Conservation (phyloP, 306 rosid species). For the Cicer cuneatum region DNA sequence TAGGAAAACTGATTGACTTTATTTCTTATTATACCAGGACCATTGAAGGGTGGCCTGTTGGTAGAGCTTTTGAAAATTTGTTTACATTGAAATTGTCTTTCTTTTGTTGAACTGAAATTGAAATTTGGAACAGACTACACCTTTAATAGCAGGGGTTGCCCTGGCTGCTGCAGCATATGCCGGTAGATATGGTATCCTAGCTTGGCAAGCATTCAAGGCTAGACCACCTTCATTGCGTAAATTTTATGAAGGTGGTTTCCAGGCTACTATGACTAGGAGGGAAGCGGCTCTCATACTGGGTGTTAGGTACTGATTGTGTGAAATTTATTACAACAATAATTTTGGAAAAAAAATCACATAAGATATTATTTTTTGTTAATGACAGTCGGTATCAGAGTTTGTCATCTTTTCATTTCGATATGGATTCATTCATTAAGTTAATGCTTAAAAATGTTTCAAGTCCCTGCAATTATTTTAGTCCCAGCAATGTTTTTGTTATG, state of each 20-base stretch:
- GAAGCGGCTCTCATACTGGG: slow-evolving; percentile 31
- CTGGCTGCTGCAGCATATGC: slow-evolving; percentile 93
- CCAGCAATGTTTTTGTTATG: not conserved
- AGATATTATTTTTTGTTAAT: not conserved
- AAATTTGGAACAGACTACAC: slow-evolving; percentile 60
- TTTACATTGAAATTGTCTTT: slow-evolving; percentile 12
- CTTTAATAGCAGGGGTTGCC: slow-evolving; percentile 69
- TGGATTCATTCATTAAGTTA: not conserved
- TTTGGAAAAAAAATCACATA: not conserved
- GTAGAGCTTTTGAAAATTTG: not conserved
- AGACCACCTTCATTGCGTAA: slow-evolving; percentile 60
- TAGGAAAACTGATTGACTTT: no score
- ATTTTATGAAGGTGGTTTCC: slow-evolving; percentile 46
- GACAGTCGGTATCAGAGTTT: not conserved
- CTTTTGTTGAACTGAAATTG: slow-evolving; percentile 33
- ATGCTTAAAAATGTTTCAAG: not conserved
- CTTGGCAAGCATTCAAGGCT: slow-evolving; percentile 86
- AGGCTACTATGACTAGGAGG: slow-evolving; percentile 22
- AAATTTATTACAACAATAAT: not conserved
- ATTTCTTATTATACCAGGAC: not conserved
- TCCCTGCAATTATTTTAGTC: not conserved
- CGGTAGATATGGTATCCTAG: slow-evolving; percentile 68
- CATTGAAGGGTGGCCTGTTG: not conserved
- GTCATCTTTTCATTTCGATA: not conserved
- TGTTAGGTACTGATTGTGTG: slow-evolving; percentile 13